Evolutionary conservation across 2,329 filamentous ascomycete species (phyloP).

Genomic region (Phialemonium atrogriseum): DNA sequence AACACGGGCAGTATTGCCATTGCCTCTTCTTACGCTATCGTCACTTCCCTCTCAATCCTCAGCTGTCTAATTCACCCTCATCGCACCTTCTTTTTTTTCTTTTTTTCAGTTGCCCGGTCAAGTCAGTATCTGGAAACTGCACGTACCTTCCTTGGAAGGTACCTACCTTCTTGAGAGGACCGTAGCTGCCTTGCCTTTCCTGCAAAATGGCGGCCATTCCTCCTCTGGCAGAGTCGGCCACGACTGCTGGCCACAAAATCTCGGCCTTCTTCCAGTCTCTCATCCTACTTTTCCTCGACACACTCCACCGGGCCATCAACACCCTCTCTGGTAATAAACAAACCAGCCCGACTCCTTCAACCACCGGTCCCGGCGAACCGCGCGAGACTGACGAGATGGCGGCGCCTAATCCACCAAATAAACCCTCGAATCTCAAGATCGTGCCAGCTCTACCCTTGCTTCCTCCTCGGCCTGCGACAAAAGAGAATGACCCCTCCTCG

Average conservation of each 20-base stretch:
- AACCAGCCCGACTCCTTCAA: constrained; percentile 6
- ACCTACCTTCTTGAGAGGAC: no score
- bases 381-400: no score
- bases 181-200: constrained; percentile 1
- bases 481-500: no score
- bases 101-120: no score
- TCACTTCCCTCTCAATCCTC: no score
- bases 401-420: constrained; percentile 3
- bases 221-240: constrained; percentile 10
- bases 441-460: constrained; percentile 9
- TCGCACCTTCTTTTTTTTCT: no score
- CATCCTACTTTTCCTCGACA: constrained; percentile 12
- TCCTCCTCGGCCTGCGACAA: constrained; percentile 5
- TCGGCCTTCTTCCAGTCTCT: constrained; percentile 13
- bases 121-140: no score
- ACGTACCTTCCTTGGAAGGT: no score
- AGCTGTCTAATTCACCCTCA: no score
- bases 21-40: no score
- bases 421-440: constrained; percentile 7
- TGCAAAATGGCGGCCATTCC: constrained; percentile 13
- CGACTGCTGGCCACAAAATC: constrained; percentile 11
- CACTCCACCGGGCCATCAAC: constrained; percentile 9
- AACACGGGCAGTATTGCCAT: no score
- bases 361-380: constrained; percentile 1
- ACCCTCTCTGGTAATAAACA: constrained; percentile 6